phyloP scores from a whole-genome alignment of 345 rosid species.

The Lenwebbia sp. region DNA sequence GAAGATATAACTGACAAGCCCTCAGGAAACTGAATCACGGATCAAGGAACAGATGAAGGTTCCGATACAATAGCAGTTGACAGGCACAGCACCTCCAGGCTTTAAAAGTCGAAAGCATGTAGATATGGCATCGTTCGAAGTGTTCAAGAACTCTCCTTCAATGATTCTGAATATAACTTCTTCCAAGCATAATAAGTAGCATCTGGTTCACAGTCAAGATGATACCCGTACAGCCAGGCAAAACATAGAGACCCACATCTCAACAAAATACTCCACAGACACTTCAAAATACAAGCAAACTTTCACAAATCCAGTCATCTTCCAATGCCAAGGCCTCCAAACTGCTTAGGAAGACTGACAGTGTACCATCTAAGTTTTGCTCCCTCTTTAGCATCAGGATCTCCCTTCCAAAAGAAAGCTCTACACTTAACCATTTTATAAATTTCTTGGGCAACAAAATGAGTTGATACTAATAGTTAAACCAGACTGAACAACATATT shows the following conservation, averaged over 20 bases:
- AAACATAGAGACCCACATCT: neutral
- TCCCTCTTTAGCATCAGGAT: neutral
- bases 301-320: neutral
- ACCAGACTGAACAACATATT: neutral
- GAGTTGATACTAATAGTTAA: neutral
- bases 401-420: neutral
- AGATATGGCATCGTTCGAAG: no score
- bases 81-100: no score
- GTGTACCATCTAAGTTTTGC: neutral
- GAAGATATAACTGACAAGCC: no score
- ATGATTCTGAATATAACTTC: neutral
- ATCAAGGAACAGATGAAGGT: no score
- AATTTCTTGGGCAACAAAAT: neutral
- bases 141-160: no score
- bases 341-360: neutral
- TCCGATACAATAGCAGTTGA: no score
- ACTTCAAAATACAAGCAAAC: neutral
- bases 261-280: neutral
- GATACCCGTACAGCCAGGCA: neutral
- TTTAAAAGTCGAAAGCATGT: no score
- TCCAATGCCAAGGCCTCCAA: neutral
- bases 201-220: neutral
- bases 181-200: neutral
- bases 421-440: neutral
- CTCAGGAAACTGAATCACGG: no score